A percentile compares a stretch with the other conserved stretches of the same genome.
Evolutionary conservation across 495 filamentous ascomycete genomes (phyloP).

Genomic region (Penicillium egyptiacum): DNA sequence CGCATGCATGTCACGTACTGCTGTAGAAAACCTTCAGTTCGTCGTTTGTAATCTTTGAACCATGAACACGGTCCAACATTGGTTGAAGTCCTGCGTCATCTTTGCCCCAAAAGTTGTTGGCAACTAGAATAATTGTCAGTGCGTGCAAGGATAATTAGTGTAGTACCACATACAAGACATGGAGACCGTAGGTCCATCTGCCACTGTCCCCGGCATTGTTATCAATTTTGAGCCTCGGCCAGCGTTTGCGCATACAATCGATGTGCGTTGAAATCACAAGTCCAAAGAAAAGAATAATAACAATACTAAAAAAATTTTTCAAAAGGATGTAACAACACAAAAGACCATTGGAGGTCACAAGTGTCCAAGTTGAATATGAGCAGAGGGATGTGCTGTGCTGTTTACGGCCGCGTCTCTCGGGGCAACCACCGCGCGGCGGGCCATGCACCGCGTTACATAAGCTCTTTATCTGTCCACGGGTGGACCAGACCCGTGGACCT

Average conservation of each 20-base stretch:
- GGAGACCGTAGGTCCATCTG: slow-evolving; percentile 63
- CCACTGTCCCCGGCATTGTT: slow-evolving; percentile 60
- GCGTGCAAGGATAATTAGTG: background rate
- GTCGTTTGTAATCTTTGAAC: slow-evolving; percentile 92
- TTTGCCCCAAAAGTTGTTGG: slow-evolving; percentile 99
- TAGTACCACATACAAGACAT: slow-evolving; percentile 56
- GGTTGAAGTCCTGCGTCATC: slow-evolving; percentile 95
- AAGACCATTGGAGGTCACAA: slow-evolving; percentile 33
- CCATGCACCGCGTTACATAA: slow-evolving; percentile 14
- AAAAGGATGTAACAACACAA: slow-evolving; percentile 18
- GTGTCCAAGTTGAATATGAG: slow-evolving; percentile 28
- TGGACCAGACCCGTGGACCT: too few relatives aligned
- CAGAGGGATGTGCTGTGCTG: slow-evolving; percentile 26
- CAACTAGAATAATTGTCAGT: slow-evolving; percentile 57
- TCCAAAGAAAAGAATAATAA: slow-evolving; percentile 17
- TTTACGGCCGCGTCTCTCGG: slow-evolving; percentile 50
- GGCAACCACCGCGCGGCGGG: slow-evolving; percentile 38
- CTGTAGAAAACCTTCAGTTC: slow-evolving; percentile 91
- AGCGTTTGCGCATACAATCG: slow-evolving; percentile 44
- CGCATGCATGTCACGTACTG: slow-evolving; percentile 45
- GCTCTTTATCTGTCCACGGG: background rate
- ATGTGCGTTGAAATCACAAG: slow-evolving; percentile 17
- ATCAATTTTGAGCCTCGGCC: slow-evolving; percentile 42
- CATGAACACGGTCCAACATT: slow-evolving; percentile 93
- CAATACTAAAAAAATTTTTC: slow-evolving; percentile 15